Evolutionary conservation across 176 grass and related monocot species (phyloP).

Genomic region (Zizania latifolia): DNA sequence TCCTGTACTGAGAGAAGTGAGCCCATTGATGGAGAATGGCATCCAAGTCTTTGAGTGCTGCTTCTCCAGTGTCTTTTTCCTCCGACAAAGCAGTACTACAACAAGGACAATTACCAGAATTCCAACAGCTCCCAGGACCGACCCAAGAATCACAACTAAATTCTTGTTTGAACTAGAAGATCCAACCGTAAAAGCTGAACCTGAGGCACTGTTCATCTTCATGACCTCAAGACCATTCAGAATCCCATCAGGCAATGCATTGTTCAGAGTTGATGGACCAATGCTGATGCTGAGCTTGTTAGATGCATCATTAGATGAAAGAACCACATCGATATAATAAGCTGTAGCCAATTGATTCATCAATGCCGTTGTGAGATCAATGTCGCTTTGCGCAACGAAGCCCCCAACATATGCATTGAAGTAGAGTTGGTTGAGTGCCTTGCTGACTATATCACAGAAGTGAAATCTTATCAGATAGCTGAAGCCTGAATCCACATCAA

Average conservation of each 20-base stretch:
- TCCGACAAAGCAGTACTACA: slow-evolving; percentile 43
- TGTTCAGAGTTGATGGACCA: slow-evolving; percentile 52
- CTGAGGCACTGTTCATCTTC: slow-evolving; percentile 50
- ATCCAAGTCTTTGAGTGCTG: slow-evolving; percentile 68
- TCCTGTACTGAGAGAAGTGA: slow-evolving; percentile 72
- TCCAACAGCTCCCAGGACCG: slow-evolving; percentile 53
- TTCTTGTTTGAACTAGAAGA: slow-evolving; percentile 44
- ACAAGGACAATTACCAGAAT: slow-evolving; percentile 44
- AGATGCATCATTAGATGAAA: slow-evolving; percentile 54
- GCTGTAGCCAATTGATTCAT: slow-evolving; percentile 54
- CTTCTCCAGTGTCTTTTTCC: slow-evolving; percentile 57
- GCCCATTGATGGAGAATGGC: slow-evolving; percentile 77
- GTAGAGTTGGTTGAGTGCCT: slow-evolving; percentile 54
- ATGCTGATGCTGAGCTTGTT: slow-evolving; percentile 66
- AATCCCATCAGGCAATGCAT: slow-evolving; percentile 67
- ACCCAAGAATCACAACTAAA: slow-evolving; percentile 64
- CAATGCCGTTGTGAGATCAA: slow-evolving; percentile 50
- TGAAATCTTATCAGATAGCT: slow-evolving; percentile 88
- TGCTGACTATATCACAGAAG: slow-evolving; percentile 92
- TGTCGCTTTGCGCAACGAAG: slow-evolving; percentile 38
- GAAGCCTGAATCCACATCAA: slow-evolving; percentile 60
- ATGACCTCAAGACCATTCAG: slow-evolving; percentile 94
- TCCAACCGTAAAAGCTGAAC: slow-evolving; percentile 52
- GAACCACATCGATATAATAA: slow-evolving; percentile 58
- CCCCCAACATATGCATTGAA: slow-evolving; percentile 67